Evolutionary conservation across 75 land plant species (phyloP).

Genomic region (Larix kaempferi): DNA sequence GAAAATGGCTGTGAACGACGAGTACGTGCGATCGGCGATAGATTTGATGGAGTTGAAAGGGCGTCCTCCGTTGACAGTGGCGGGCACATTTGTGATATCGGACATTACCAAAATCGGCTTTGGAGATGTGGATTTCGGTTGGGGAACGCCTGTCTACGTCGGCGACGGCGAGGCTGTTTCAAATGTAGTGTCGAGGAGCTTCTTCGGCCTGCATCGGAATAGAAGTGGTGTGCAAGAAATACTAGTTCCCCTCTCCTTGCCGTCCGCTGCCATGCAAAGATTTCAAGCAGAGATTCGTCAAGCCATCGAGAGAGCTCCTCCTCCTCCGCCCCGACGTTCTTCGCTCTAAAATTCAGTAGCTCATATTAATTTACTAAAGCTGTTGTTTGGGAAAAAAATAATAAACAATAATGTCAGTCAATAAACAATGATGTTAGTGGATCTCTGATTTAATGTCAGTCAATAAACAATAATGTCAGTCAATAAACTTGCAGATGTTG

Average conservation of each 20-base stretch:
- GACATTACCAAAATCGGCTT: slow-evolving; percentile 29
- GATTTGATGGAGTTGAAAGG: slow-evolving; percentile 49
- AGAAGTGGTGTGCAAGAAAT: slow-evolving; percentile 25
- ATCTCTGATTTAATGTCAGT: too few species aligned
- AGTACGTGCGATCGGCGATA: slow-evolving; percentile 62
- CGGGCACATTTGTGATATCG: slow-evolving; percentile 28
- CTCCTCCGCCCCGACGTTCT: too few species aligned
- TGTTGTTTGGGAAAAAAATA: too few species aligned
- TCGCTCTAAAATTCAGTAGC: too few species aligned
- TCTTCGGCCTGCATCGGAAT: not conserved
- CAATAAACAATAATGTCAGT: too few species aligned
- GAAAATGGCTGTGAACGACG: slow-evolving; percentile 39
- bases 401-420: too few species aligned
- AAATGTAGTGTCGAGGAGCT: not conserved
- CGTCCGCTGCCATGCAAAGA: slow-evolving; percentile 28
- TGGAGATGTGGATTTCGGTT: slow-evolving; percentile 40
- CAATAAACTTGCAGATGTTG: too few species aligned
- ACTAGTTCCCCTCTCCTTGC: slow-evolving; percentile 33
- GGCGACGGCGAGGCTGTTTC: slow-evolving; percentile 9
- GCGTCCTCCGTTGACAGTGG: slow-evolving; percentile 19
- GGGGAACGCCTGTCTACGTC: slow-evolving; percentile 35
- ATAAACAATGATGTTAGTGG: too few species aligned
- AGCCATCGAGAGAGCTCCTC: too few species aligned
- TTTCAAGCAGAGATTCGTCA: slow-evolving; percentile 17
- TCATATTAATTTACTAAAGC: too few species aligned